These are phyloP conservation scores for Cucurbita pepo DNA, from an alignment of 306 rosid species.

Conservation along the genomic window DNA sequence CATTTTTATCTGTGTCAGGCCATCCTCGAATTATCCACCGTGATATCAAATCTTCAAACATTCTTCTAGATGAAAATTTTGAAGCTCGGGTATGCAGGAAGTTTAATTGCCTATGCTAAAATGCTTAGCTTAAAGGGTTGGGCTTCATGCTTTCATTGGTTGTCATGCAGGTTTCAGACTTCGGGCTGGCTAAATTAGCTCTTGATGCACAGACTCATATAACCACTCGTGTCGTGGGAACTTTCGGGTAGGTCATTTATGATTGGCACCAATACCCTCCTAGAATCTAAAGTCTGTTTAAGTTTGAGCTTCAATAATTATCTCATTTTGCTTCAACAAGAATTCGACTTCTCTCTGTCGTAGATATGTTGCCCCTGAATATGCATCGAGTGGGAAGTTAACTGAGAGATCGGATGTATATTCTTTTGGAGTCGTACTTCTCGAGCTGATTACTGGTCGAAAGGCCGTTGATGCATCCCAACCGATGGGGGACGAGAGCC, in stretches of 20 bases:
- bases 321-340: neutral
- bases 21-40: conserved; percentile 89
- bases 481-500: conserved; percentile 74
- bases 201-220: conserved; percentile 58
- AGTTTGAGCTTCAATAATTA: neutral
- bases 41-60: conserved; percentile 93
- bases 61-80: conserved; percentile 64
- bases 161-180: conserved; percentile 67
- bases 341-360: neutral
- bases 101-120: neutral
- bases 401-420: conserved; percentile 80
- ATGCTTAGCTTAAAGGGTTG: neutral
- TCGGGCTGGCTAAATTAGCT: conserved; percentile 86
- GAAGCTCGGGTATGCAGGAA: conserved; percentile 58
- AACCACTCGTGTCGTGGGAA: conserved; percentile 86
- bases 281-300: neutral
- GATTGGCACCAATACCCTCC: neutral
- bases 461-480: conserved; percentile 78
- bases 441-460: conserved; percentile 86
- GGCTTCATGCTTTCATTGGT: neutral
- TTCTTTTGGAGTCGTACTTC: conserved; percentile 83
- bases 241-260: conserved; percentile 59
- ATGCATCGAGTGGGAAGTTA: conserved; percentile 88
- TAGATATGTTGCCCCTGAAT: conserved; percentile 94
- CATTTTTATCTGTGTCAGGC: conserved; percentile 28